phyloP scores from a whole-genome alignment of 441 rosid genomes.

The Francoa sonchifolia region DNA sequence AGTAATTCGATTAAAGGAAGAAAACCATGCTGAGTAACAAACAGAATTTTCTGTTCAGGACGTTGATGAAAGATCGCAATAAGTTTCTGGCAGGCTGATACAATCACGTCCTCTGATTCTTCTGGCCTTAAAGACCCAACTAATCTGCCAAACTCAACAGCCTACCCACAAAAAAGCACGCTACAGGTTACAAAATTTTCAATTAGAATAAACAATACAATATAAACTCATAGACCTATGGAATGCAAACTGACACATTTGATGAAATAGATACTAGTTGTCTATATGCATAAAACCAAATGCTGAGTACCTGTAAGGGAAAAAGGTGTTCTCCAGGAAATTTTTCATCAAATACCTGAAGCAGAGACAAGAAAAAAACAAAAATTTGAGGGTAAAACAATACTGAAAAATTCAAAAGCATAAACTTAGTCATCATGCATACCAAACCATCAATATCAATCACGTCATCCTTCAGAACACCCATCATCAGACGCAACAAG shows the following conservation, averaged over 20 bases:
- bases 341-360: constrained; percentile 77
- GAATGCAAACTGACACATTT: too few species aligned
- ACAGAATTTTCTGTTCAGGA: constrained; percentile 75
- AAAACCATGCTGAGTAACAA: constrained; percentile 82
- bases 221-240: not conserved
- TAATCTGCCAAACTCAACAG: constrained; percentile 84
- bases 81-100: constrained; percentile 77
- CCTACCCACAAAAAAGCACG: constrained; percentile 33
- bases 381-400: constrained; percentile 1
- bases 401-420: constrained; percentile 2
- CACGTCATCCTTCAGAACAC: constrained; percentile 82
- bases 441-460: constrained; percentile 95
- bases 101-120: constrained; percentile 80
- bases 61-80: constrained; percentile 76
- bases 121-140: constrained; percentile 64
- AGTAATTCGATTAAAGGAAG: constrained; percentile 88
- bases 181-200: constrained; percentile 9
- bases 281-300: not conserved
- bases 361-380: constrained; percentile 17
- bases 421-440: constrained; percentile 23
- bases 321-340: constrained; percentile 74
- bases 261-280: too few species aligned
- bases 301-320: constrained; percentile 66
- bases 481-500: constrained; percentile 77
- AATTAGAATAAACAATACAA: not conserved